Conservation (phyloP, 2,329 filamentous ascomycete species). For the Cladosporium sp. region DNA sequence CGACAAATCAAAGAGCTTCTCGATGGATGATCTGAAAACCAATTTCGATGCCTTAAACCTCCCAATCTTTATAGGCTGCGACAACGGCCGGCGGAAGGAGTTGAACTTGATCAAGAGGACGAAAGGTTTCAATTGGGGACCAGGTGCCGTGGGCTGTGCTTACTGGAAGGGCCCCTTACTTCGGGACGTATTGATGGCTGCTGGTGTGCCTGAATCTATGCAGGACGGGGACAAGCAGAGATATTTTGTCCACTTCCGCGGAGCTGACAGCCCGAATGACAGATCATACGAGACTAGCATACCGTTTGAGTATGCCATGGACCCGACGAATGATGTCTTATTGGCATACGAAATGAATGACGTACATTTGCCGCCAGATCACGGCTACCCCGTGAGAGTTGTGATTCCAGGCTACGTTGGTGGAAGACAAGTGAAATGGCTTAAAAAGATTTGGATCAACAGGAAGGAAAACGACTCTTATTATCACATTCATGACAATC, state of each 20-base stretch:
- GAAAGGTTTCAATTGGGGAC: constrained; percentile 48
- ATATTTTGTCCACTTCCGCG: constrained; percentile 51
- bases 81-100: constrained; percentile 50
- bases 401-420: constrained; percentile 42
- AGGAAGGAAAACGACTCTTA: constrained; percentile 39
- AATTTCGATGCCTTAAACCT: constrained; percentile 47
- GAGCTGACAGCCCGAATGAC: constrained; percentile 44
- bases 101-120: constrained; percentile 48
- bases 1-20: constrained; percentile 37
- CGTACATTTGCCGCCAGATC: constrained; percentile 37
- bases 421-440: constrained; percentile 41
- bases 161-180: constrained; percentile 50
- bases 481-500: constrained; percentile 50
- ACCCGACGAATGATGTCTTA: constrained; percentile 46
- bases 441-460: constrained; percentile 37
- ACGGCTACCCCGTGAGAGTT: constrained; percentile 41
- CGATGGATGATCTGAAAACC: constrained; percentile 43
- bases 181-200: constrained; percentile 42
- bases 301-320: constrained; percentile 46
- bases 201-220: too few relatives aligned
- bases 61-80: constrained; percentile 46
- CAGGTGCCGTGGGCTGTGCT: constrained; percentile 45
- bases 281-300: constrained; percentile 47
- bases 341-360: constrained; percentile 53
- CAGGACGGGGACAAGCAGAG: too few relatives aligned